Evolutionary conservation across 345 rosid species (phyloP), one percentile per base, ranked within the genome.

Genomic region (Mallotus nudiflorus): DNA sequence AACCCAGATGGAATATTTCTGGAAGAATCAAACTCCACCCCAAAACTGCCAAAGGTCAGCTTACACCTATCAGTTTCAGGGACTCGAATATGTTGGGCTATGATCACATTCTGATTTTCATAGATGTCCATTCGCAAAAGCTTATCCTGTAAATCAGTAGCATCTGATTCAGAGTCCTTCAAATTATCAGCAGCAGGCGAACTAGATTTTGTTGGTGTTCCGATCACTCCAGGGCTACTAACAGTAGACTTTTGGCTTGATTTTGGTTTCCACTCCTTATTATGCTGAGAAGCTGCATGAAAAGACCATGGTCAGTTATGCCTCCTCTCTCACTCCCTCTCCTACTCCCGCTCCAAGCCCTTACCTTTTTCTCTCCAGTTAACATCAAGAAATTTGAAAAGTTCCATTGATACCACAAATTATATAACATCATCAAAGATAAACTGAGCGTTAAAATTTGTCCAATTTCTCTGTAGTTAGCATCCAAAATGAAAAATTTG

Each of bases 251-350:
- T 93, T 68, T 91, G 88, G 83, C 75, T 87, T 3, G 86, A 79
- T 80, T 91, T 93, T 58, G 94, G 96, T 75, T 89, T 93, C 96
- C 98, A 93, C 74, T 91, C 92, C 76, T 88, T 93, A 55, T 82
- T 85, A 57, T 81, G 95, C 51, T 82, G 87, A 35, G 82, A 56
- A 77, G 85, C 96, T 89, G 92, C 85, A 74, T 1, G 14, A 40
- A 50, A 68, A 49, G 10, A 11, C 6, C 49, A 48, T 25, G 27
- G 52, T 54, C 44, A 56, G 46, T 63, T 54, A 77, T 40, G 40
- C n/a, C 20, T 33, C n/a, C 40, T 62, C 52, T 16, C 9, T 6
- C 51, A 14, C 51, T 46, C 51, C 25, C 55, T 22, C 55, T 42
- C 46, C 46, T 2, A 39, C 46, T 12, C 14, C 13, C 46, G 1